Evolutionary conservation across 106 monocot genomes (phyloP).

Genomic region (Xerophyta viscosa): DNA sequence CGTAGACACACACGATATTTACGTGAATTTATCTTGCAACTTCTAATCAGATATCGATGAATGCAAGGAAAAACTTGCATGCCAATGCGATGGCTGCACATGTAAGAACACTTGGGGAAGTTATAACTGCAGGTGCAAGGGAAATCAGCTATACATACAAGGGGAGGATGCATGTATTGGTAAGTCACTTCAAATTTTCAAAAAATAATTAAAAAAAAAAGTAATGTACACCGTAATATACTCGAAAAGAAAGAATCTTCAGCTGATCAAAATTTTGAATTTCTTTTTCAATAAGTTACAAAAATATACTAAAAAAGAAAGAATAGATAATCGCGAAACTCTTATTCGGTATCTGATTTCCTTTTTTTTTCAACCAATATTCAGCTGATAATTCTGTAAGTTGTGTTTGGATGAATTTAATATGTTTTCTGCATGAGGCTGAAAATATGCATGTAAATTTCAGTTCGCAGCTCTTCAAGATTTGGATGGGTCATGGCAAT

Average conservation of each 20-base stretch:
- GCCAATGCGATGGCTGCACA: slow-evolving; percentile 69
- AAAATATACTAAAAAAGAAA: no score
- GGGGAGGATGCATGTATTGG: slow-evolving; percentile 81
- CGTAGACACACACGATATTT: neutral
- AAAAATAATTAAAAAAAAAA: no score
- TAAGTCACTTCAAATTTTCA: no score
- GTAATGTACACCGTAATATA: no score
- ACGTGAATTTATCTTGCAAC: no score
- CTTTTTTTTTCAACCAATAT: no score
- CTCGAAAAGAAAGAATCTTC: no score
- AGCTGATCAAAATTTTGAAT: neutral
- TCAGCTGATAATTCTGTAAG: neutral
- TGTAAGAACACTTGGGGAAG: slow-evolving; percentile 95
- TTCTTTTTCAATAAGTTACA: neutral
- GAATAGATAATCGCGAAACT: no score
- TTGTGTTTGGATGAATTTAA: neutral
- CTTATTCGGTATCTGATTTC: no score
- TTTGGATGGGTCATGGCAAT: slow-evolving; percentile 50
- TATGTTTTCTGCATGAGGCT: neutral
- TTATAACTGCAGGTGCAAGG: slow-evolving; percentile 86
- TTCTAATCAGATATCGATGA: slow-evolving; percentile 83
- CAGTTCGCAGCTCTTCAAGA: slow-evolving; percentile 49
- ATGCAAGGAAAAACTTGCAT: slow-evolving; percentile 71
- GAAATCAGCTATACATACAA: slow-evolving; percentile 57
- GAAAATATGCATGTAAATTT: neutral